These are phyloP conservation scores for Alternaria dauci DNA, from an alignment of 2,329 filamentous ascomycete species.

Conservation along the genomic window DNA sequence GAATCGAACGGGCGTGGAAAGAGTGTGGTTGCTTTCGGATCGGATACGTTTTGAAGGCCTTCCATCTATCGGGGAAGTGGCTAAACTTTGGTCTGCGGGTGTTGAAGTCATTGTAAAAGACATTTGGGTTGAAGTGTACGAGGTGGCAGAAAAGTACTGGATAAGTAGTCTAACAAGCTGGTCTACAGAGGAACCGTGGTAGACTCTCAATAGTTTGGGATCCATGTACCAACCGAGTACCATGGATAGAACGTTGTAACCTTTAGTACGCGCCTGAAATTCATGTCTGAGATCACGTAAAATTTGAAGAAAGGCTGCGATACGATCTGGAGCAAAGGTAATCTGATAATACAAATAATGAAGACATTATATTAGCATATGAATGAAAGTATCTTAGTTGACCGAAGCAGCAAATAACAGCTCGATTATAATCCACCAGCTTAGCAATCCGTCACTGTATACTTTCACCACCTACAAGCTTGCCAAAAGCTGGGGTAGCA, in stretches of 20 bases:
- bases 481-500: constrained; percentile 44
- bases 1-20: constrained; percentile 30
- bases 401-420: background rate
- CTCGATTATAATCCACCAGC: background rate
- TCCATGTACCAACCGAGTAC: background rate
- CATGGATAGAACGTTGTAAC: background rate
- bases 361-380: background rate
- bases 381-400: background rate
- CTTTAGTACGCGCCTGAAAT: background rate
- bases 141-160: background rate
- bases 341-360: background rate
- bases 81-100: background rate
- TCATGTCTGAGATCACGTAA: background rate
- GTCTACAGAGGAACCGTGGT: background rate
- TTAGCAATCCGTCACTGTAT: background rate
- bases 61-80: background rate
- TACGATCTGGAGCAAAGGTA: background rate
- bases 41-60: background rate
- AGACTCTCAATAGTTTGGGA: background rate
- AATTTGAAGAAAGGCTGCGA: background rate
- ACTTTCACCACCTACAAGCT: constrained; percentile 4
- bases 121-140: background rate
- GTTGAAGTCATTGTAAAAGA: background rate
- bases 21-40: background rate
- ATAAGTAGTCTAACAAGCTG: background rate